Evolutionary conservation across 2,329 filamentous ascomycete species (phyloP).

Genomic region (Hypoxylon sp.): DNA sequence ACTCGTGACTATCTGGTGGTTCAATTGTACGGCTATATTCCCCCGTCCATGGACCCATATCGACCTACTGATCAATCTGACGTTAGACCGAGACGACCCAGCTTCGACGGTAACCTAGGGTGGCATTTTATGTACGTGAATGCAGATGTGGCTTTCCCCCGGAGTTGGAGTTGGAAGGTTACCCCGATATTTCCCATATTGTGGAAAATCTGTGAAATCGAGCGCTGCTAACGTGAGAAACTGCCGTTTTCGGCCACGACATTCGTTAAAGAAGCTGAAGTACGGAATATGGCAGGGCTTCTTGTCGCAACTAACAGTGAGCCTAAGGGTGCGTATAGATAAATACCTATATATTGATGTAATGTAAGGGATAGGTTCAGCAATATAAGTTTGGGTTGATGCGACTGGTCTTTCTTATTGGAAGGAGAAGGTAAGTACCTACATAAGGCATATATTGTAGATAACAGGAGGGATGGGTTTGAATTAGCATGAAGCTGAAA

Average conservation of each 20-base stretch:
- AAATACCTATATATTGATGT: background rate
- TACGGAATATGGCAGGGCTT: background rate
- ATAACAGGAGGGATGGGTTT: too few species aligned
- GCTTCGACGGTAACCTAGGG: slow-evolving; percentile 20
- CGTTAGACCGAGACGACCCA: slow-evolving; percentile 31
- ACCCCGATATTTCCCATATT: slow-evolving; percentile 15
- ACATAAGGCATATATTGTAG: too few species aligned
- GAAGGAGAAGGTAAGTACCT: background rate
- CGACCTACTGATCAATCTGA: slow-evolving; percentile 22
- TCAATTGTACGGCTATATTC: background rate
- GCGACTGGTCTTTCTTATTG: too few species aligned
- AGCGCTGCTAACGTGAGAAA: slow-evolving; percentile 10
- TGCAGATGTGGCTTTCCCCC: slow-evolving; percentile 8
- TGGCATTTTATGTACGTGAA: slow-evolving; percentile 10
- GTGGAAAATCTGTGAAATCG: slow-evolving; percentile 3
- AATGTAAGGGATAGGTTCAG: background rate
- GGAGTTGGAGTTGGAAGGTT: slow-evolving; percentile 23
- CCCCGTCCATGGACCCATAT: slow-evolving; percentile 20
- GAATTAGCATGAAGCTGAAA: too few species aligned
- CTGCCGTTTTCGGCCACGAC: slow-evolving; percentile 12
- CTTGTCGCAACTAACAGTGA: background rate
- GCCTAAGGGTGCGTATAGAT: background rate
- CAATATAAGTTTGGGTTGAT: background rate
- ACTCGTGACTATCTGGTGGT: slow-evolving; percentile 18
- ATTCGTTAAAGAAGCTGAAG: background rate